These are phyloP conservation scores for Herpetomonas muscarum DNA, from an alignment of 208 protist species.

Conservation along the genomic window DNA sequence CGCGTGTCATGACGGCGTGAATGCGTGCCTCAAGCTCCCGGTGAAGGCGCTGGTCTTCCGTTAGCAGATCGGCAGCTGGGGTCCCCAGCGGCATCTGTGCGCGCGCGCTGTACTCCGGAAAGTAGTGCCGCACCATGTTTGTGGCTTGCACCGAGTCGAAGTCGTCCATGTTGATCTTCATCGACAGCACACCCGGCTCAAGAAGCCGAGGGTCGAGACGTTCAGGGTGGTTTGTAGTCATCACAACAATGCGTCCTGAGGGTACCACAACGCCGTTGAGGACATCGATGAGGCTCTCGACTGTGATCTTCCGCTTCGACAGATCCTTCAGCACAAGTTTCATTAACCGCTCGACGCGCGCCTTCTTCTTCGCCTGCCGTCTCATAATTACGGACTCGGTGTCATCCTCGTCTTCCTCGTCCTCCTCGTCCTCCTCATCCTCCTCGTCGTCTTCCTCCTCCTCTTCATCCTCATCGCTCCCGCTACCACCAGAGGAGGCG, in stretches of 20 bases:
- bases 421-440: slow-evolving; percentile 10
- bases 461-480: slow-evolving; percentile 4
- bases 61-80: background rate
- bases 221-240: slow-evolving; percentile 91
- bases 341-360: slow-evolving; percentile 12
- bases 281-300: slow-evolving; percentile 82
- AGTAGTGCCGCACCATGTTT: slow-evolving; percentile 69
- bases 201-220: slow-evolving; percentile 60
- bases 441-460: slow-evolving; percentile 1
- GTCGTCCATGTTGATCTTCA: slow-evolving; percentile 65
- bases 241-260: slow-evolving; percentile 81
- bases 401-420: slow-evolving; percentile 16
- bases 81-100: background rate
- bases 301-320: slow-evolving; percentile 54
- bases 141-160: slow-evolving; percentile 28
- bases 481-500: background rate
- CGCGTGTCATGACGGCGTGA: background rate
- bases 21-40: background rate
- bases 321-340: slow-evolving; percentile 16
- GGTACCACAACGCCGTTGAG: slow-evolving; percentile 76
- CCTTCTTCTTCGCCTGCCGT: slow-evolving; percentile 8
- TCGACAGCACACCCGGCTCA: slow-evolving; percentile 55
- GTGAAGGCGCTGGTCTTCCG: background rate
- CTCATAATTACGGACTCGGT: background rate
- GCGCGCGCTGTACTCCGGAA: slow-evolving; percentile 8